Conservation (phyloP, 768 basidiomycete genomes). For the Clathrus columnatus region DNA sequence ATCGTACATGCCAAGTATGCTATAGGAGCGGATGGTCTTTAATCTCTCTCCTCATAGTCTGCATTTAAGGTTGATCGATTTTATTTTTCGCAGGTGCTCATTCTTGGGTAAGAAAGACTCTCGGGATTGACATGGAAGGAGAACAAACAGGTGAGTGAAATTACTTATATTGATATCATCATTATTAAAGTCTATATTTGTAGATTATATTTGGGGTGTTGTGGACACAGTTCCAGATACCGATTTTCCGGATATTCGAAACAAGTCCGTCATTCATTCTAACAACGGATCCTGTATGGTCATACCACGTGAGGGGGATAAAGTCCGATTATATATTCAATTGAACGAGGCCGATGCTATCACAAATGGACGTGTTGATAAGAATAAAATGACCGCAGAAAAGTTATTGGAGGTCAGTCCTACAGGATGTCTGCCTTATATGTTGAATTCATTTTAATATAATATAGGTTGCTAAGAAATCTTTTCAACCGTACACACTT, state of each 20-base stretch:
- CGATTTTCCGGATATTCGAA: slow-evolving; percentile 70
- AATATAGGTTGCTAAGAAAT: slow-evolving; percentile 43
- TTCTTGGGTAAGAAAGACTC: slow-evolving; percentile 68
- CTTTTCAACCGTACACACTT: slow-evolving; percentile 49
- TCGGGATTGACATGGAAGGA: slow-evolving; percentile 66
- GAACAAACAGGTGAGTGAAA: slow-evolving; percentile 43
- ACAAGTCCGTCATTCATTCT: slow-evolving; percentile 58
- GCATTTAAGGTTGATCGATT: slow-evolving; percentile 19
- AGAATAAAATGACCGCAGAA: slow-evolving; percentile 38
- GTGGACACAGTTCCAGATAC: slow-evolving; percentile 64
- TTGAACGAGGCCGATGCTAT: slow-evolving; percentile 43
- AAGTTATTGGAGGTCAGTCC: slow-evolving; percentile 42
- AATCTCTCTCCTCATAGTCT: not conserved
- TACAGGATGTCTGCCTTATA: not conserved
- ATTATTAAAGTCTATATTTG: not conserved
- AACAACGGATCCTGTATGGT: slow-evolving; percentile 60
- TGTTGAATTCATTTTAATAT: not conserved
- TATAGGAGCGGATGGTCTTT: slow-evolving; percentile 61
- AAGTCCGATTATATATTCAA: slow-evolving; percentile 65
- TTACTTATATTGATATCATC: not conserved
- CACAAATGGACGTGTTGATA: slow-evolving; percentile 44
- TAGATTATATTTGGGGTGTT: slow-evolving; percentile 76
- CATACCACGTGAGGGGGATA: slow-evolving; percentile 64
- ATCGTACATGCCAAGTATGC: slow-evolving; percentile 65
- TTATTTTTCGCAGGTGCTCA: slow-evolving; percentile 58